phyloP scores from a whole-genome alignment of 345 rosid species.

The Diplotaxis tenuifolia region DNA sequence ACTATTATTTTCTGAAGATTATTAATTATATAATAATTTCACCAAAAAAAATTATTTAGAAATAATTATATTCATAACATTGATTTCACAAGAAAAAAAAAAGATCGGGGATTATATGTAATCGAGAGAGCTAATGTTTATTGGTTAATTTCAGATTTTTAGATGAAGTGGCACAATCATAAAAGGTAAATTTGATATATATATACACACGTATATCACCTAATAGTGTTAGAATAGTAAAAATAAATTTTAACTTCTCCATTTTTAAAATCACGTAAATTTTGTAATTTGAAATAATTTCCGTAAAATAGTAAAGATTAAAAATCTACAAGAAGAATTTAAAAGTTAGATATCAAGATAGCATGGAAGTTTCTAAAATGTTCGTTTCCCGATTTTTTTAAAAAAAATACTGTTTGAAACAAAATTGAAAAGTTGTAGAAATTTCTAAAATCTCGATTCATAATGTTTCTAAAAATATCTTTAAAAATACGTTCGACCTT shows the following conservation, averaged over 20 bases:
- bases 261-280: not conserved
- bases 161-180: not conserved
- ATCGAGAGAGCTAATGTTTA: not conserved
- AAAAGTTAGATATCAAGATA: not conserved
- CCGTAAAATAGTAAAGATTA: not conserved
- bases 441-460: too few relatives aligned
- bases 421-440: too few relatives aligned
- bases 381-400: too few relatives aligned
- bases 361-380: too few relatives aligned
- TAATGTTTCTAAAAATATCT: too few relatives aligned
- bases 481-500: too few relatives aligned
- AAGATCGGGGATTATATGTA: not conserved
- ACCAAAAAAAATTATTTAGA: not conserved
- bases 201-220: not conserved
- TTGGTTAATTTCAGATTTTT: not conserved
- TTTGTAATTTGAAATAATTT: not conserved
- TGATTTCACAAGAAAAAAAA: not conserved
- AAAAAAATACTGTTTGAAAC: too few relatives aligned
- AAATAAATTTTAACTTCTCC: not conserved
- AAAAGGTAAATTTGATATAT: not conserved
- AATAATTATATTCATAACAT: not conserved
- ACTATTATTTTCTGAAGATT: not conserved
- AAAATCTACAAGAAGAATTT: not conserved
- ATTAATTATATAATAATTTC: not conserved
- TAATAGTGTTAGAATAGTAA: not conserved